phyloP scores from a whole-genome alignment of 768 basidiomycete species.

The Xerocomus potaroensis region DNA sequence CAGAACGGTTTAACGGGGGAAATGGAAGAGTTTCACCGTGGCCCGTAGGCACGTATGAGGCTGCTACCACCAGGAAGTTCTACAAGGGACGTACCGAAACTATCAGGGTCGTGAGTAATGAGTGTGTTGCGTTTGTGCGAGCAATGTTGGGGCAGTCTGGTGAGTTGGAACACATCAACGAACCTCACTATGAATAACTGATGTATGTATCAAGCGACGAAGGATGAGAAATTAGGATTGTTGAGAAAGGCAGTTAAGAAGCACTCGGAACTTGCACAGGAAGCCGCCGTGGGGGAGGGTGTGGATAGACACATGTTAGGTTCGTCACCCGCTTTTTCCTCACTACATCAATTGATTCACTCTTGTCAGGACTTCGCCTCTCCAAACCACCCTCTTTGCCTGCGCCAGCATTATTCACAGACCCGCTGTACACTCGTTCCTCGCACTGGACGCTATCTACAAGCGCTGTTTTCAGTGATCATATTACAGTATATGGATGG shows the following conservation, averaged over 20 bases:
- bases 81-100: constrained; percentile 90
- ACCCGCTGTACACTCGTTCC: constrained; percentile 68
- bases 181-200: background rate
- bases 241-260: constrained; percentile 59
- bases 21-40: constrained; percentile 31
- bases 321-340: constrained; percentile 27
- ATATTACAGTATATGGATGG: constrained; percentile 88
- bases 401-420: constrained; percentile 66
- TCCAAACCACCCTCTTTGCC: constrained; percentile 57
- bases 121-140: constrained; percentile 72
- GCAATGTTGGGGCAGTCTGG: constrained; percentile 61
- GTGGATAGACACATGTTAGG: constrained; percentile 89
- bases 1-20: constrained; percentile 31
- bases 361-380: constrained; percentile 61
- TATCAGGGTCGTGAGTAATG: constrained; percentile 76
- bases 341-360: background rate
- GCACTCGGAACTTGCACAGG: constrained; percentile 63
- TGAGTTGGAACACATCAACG: too few relatives aligned
- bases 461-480: constrained; percentile 81
- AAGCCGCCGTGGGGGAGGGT: constrained; percentile 64
- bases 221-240: constrained; percentile 44
- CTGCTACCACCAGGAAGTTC: constrained; percentile 86
- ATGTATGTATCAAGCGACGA: constrained; percentile 17
- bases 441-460: constrained; percentile 89
- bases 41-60: constrained; percentile 87